Evolutionary conservation across 257 asterid genomes (phyloP).

Genomic region (Rubia yunnanensis): DNA sequence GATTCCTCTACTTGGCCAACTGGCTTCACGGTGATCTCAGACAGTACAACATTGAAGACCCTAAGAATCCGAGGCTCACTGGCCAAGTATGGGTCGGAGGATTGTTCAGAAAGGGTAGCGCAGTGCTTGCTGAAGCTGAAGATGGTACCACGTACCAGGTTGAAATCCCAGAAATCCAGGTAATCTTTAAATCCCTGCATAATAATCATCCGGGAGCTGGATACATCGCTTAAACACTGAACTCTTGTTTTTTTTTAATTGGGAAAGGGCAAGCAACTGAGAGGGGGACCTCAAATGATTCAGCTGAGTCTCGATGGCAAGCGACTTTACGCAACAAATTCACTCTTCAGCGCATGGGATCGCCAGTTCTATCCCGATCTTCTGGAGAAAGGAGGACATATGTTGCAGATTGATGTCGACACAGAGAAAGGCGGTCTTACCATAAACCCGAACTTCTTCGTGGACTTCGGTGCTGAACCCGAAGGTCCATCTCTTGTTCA

Average conservation of each 20-base stretch:
- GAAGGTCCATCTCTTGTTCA: constrained; percentile 93
- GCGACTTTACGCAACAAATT: constrained; percentile 75
- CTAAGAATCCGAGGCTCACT: constrained; percentile 46
- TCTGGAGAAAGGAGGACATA: constrained; percentile 70
- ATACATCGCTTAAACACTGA: not conserved
- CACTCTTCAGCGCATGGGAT: constrained; percentile 92
- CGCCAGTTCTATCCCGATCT: constrained; percentile 82
- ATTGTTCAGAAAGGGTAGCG: constrained; percentile 46
- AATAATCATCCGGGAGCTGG: not conserved
- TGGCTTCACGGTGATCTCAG: constrained; percentile 98
- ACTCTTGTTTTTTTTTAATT: not conserved
- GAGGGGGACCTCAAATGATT: constrained; percentile 99
- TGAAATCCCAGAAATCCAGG: constrained; percentile 76
- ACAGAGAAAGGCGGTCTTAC: constrained; percentile 69
- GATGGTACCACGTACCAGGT: constrained; percentile 72
- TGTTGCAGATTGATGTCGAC: constrained; percentile 74
- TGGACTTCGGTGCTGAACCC: constrained; percentile 82
- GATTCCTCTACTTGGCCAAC: constrained; percentile 60
- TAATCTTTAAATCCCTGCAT: constrained; percentile 10
- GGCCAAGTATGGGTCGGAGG: constrained; percentile 94
- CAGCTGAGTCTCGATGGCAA: constrained; percentile 93
- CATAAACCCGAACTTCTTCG: constrained; percentile 58
- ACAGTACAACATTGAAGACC: constrained; percentile 82
- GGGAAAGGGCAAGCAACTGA: constrained; percentile 50
- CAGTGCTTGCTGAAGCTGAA: constrained; percentile 61